Base-by-base conservation (phyloP, 768 basidiomycete species). In the Russula olivacea region DNA sequence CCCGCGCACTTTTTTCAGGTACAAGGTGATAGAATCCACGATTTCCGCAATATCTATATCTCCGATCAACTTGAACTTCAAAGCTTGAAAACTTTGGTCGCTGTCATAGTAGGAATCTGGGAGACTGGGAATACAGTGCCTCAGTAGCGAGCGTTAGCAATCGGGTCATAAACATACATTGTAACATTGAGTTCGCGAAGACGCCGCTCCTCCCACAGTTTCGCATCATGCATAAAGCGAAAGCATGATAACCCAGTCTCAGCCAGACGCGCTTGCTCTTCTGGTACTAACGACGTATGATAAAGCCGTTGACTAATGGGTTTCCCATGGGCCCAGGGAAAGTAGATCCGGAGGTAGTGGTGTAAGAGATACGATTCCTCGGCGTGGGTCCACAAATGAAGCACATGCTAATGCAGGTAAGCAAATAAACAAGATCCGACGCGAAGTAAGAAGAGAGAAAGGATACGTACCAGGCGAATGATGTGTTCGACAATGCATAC, bases 321-420 rank as follows among this genome's bases (percentile, higher is more conserved):
- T 28, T 63, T 58, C 17, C 64, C 55, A 58, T 57, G 64, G 12
- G 56, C 57, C 61, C 61, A 63, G 12, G 65, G 65, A 50, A 66
- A 66, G 53, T 64, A 66, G 2, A 63, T 66, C 38, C 58, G 56
- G 28, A 66, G 58, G 48, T 55, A 58, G 25, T 64, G 56, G 34
- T 58, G 65, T 17, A 66, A n/a, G 30, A 40, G 62, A 55, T 66
- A 55, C 3, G 62, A 64, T 0, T 65, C 55, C 12, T 64, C 48
- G n/a, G 58, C 21, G 34, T 64, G 61, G n/a, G 61, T 66, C 65
- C 65, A 64, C 19, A 64, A 41, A 21, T 66, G 19, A 51, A 59
- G 52, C 9, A 66, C 53, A 12, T 66, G 62, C 65, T 66, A 19
- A 1, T 25, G 7, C 53, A 2, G 3, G 60, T 63, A 34, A 58